Conservation (phyloP, 1,284 basidiomycete genomes). For the Bjerkandera adusta region DNA sequence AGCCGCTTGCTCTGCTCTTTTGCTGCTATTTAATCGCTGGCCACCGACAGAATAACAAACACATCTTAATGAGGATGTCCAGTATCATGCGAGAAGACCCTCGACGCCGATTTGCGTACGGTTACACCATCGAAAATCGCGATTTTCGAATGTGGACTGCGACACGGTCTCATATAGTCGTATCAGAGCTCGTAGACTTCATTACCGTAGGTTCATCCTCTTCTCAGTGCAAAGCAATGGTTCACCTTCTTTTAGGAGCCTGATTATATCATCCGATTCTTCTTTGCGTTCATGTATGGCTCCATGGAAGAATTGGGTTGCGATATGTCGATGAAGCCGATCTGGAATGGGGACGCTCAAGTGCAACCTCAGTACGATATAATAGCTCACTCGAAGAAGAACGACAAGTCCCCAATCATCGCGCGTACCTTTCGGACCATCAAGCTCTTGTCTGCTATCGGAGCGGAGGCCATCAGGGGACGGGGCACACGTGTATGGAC, state of each 20-base stretch:
- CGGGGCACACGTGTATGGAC: not conserved
- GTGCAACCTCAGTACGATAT: too few relatives aligned
- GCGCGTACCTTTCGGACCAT: conserved; percentile 1
- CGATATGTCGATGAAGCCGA: not conserved
- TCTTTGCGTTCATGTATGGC: not conserved
- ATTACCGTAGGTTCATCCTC: conserved; percentile 6
- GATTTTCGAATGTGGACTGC: not conserved
- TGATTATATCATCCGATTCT: not conserved
- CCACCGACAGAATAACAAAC: too few relatives aligned
- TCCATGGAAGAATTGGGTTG: not conserved
- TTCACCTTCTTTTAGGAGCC: too few relatives aligned
- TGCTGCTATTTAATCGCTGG: too few relatives aligned
- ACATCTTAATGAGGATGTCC: conserved; percentile 1
- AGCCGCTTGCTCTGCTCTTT: too few relatives aligned
- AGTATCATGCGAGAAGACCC: not conserved
- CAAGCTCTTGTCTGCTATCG: not conserved
- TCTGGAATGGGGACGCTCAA: too few relatives aligned
- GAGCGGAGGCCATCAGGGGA: not conserved
- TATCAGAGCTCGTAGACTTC: conserved; percentile 1
- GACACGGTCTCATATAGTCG: not conserved
- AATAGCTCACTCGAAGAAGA: too few relatives aligned
- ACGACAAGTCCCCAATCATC: too few relatives aligned
- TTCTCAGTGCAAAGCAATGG: too few relatives aligned
- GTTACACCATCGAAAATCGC: conserved; percentile 1
- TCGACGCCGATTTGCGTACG: not conserved